A percentile compares a stretch with the other conserved stretches of the same genome.
Conservation (phyloP, 1,139 yeast genomes). For the Yamadazyma pseudoaaseri region DNA sequence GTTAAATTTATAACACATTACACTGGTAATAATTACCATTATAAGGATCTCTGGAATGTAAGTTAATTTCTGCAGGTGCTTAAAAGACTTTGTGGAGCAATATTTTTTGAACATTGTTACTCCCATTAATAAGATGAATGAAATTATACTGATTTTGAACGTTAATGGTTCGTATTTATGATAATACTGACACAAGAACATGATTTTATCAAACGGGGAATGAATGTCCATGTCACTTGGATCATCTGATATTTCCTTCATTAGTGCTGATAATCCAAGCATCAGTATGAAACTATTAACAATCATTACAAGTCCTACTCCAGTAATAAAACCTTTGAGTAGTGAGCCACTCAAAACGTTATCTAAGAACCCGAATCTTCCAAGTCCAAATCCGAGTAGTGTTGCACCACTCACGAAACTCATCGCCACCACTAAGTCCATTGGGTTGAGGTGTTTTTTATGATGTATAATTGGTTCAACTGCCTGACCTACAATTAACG, state of each 20-base stretch:
- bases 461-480: constrained; percentile 68
- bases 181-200: constrained; percentile 47
- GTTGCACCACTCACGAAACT: constrained; percentile 78
- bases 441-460: constrained; percentile 46
- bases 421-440: constrained; percentile 69
- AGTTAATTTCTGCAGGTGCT: constrained; percentile 29
- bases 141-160: constrained; percentile 46
- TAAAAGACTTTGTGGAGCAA: constrained; percentile 16
- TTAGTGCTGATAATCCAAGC: constrained; percentile 56
- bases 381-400: constrained; percentile 72
- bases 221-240: constrained; percentile 57
- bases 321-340: constrained; percentile 85
- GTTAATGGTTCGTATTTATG: constrained; percentile 51
- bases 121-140: constrained; percentile 44
- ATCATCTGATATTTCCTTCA: constrained; percentile 31
- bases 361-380: constrained; percentile 85
- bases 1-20: constrained; percentile 50
- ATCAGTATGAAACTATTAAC: constrained; percentile 73
- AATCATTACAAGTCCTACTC: constrained; percentile 90
- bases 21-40: constrained; percentile 65
- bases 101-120: constrained; percentile 43
- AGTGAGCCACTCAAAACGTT: constrained; percentile 82
- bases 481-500: constrained; percentile 88
- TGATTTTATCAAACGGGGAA: constrained; percentile 70
- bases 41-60: constrained; percentile 82